These are phyloP conservation scores for Coemansia sp. DNA, from an alignment of 192 early-diverging fungal species.

Conservation along the genomic window DNA sequence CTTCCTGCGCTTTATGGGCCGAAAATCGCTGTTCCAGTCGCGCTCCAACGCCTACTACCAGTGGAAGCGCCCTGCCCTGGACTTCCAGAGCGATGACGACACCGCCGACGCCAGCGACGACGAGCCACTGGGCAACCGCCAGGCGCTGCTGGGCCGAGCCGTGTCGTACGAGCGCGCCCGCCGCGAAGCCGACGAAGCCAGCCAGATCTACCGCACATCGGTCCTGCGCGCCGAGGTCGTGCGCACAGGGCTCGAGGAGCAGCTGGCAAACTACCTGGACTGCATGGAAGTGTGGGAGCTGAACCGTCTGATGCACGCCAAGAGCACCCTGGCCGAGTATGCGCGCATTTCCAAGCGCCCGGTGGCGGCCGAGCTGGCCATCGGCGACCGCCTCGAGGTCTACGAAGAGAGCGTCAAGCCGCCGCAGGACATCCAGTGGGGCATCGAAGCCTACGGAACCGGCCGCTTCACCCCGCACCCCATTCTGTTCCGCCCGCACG, in stretches of 20 bases:
- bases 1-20: slow-evolving; percentile 66
- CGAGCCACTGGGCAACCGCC: slow-evolving; percentile 43
- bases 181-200: slow-evolving; percentile 63
- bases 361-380: slow-evolving; percentile 39
- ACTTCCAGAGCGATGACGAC: slow-evolving; percentile 53
- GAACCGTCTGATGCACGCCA: slow-evolving; percentile 53
- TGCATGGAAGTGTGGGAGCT: slow-evolving; percentile 56
- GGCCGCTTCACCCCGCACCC: slow-evolving; percentile 68
- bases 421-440: slow-evolving; percentile 72
- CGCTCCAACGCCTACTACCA: slow-evolving; percentile 65
- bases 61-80: slow-evolving; percentile 62
- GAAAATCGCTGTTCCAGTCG: slow-evolving; percentile 67
- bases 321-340: slow-evolving; percentile 45
- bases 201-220: slow-evolving; percentile 61
- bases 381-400: slow-evolving; percentile 55
- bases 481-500: slow-evolving; percentile 67
- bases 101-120: slow-evolving; percentile 48
- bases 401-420: slow-evolving; percentile 75
- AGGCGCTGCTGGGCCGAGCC: slow-evolving; percentile 22
- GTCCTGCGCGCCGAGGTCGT: slow-evolving; percentile 64
- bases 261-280: slow-evolving; percentile 55
- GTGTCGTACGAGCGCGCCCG: slow-evolving; percentile 55
- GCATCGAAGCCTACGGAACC: slow-evolving; percentile 71
- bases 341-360: slow-evolving; percentile 37
- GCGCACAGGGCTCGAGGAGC: slow-evolving; percentile 67